phyloP scores from a whole-genome alignment of 129 eudicot species.

The Erigeron canadensis region DNA sequence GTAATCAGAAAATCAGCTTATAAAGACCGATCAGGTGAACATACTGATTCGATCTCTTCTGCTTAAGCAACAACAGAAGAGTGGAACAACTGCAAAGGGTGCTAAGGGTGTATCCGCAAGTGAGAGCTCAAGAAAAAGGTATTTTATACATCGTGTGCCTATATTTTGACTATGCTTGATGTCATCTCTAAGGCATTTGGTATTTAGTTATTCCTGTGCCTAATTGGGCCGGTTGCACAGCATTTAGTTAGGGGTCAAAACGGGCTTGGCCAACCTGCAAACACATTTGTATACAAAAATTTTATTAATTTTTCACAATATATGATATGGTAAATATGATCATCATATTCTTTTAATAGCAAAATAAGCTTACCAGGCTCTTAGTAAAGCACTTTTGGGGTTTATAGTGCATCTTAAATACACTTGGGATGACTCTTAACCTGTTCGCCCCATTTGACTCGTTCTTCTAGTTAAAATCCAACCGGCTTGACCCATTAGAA shows the following conservation, averaged over 20 bases:
- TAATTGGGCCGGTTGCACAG: background rate
- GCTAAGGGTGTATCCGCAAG: conserved; percentile 39
- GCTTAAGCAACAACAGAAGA: conserved; percentile 73
- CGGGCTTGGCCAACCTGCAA: background rate
- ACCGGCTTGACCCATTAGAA: background rate
- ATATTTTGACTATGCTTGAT: background rate
- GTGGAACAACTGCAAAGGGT: conserved; percentile 54
- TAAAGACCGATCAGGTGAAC: conserved; percentile 80
- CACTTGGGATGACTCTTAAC: background rate
- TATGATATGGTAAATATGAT: too few species aligned
- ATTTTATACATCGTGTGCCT: conserved; percentile 5
- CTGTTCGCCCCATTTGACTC: background rate
- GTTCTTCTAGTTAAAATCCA: background rate
- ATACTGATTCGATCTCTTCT: conserved; percentile 82
- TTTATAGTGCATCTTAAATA: background rate
- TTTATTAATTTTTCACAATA: too few species aligned
- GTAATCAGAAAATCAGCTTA: conserved; percentile 67
- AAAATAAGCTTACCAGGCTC: background rate
- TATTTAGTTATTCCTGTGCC: background rate
- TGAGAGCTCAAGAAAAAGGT: conserved; percentile 77
- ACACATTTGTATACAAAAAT: background rate
- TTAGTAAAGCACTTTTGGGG: background rate
- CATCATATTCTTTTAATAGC: background rate
- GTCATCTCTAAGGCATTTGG: background rate
- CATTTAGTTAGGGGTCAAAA: background rate